A percentile compares a stretch with the other conserved stretches of the same genome.
These are phyloP conservation scores for Phytophthora tentaculata DNA, from an alignment of 352 stramenopile species.

Conservation along the genomic window DNA sequence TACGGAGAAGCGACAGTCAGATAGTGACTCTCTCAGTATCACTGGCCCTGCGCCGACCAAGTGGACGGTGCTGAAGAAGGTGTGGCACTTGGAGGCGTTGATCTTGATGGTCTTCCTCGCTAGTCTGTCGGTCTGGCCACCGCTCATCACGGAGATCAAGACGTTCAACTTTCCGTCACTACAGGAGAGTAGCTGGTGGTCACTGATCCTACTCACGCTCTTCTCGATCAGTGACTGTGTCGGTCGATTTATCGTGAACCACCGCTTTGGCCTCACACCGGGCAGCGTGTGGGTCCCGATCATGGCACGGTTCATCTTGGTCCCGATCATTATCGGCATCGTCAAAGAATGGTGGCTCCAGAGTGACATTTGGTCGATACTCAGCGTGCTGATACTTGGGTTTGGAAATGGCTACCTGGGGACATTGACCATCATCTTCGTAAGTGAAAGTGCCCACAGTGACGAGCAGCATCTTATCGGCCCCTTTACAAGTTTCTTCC, in stretches of 20 bases:
- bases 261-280: conserved; percentile 66
- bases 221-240: conserved; percentile 79
- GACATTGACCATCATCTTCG: conserved; percentile 82
- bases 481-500: conserved; percentile 85
- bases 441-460: conserved; percentile 77
- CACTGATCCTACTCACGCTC: conserved; percentile 78
- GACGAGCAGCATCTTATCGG: conserved; percentile 78
- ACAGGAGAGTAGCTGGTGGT: conserved; percentile 80
- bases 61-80: conserved; percentile 74
- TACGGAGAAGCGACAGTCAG: conserved; percentile 29
- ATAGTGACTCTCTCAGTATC: conserved; percentile 24
- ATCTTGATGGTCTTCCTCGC: conserved; percentile 78
- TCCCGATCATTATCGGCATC: conserved; percentile 74
- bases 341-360: conserved; percentile 76
- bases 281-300: conserved; percentile 73
- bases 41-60: conserved; percentile 47
- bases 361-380: conserved; percentile 73
- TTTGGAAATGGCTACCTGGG: conserved; percentile 85
- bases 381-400: conserved; percentile 73
- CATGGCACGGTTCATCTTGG: conserved; percentile 59
- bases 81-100: conserved; percentile 66
- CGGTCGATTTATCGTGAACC: conserved; percentile 74
- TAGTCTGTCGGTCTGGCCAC: conserved; percentile 77
- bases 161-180: conserved; percentile 80
- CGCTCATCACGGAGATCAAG: conserved; percentile 84